phyloP scores from a whole-genome alignment of 371 early-diverging fungal species.

The Mucor mucedo region DNA sequence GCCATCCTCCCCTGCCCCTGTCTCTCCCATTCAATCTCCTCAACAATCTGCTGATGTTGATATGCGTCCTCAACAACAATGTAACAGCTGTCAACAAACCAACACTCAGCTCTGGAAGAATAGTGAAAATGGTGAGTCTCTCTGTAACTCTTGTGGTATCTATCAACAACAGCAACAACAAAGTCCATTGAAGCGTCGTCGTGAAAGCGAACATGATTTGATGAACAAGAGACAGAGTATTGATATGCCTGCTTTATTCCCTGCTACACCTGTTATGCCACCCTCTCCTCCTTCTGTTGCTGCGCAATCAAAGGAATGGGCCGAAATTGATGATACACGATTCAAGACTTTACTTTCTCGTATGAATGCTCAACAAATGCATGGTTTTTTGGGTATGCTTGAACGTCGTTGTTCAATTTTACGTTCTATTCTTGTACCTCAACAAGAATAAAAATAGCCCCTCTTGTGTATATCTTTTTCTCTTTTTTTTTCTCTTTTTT shows the following conservation, averaged over 20 bases:
- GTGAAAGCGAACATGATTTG: conserved; percentile 4
- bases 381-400: conserved; percentile 56
- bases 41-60: conserved; percentile 12
- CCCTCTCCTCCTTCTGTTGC: conserved; percentile 18
- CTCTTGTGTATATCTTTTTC: conserved; percentile 16
- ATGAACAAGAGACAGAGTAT: background rate
- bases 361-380: conserved; percentile 62
- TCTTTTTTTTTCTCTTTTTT: conserved; percentile 16
- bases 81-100: conserved; percentile 82
- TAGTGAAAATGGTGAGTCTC: conserved; percentile 73
- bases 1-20: conserved; percentile 9
- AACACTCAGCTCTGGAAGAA: conserved; percentile 88
- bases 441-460: conserved; percentile 11
- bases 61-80: conserved; percentile 40
- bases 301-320: conserved; percentile 45
- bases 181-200: conserved; percentile 15
- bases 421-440: conserved; percentile 35
- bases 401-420: conserved; percentile 51
- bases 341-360: conserved; percentile 50
- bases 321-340: conserved; percentile 49
- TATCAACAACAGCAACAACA: conserved; percentile 40
- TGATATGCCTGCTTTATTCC: conserved; percentile 15
- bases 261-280: conserved; percentile 20
- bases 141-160: conserved; percentile 90
- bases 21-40: conserved; percentile 7